These are phyloP conservation scores for Aspergillus biplanus DNA, from an alignment of 495 filamentous ascomycete species.

Conservation along the genomic window DNA sequence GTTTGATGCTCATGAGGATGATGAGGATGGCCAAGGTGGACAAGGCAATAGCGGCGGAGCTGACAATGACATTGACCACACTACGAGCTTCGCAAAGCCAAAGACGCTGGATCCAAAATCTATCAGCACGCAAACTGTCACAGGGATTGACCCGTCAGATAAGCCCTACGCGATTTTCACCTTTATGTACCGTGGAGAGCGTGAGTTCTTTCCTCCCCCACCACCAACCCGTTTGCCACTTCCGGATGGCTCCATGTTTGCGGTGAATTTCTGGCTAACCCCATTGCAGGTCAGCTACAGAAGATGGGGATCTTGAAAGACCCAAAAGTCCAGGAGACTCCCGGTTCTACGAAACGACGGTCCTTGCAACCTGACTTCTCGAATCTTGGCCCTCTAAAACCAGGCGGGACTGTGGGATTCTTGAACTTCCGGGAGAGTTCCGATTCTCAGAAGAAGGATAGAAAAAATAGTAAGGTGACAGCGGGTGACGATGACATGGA, in stretches of 20 bases:
- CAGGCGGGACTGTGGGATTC: constrained; percentile 85
- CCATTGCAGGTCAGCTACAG: constrained; percentile 73
- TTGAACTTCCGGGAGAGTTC: constrained; percentile 80
- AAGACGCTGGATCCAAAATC: constrained; percentile 96
- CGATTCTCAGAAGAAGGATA: constrained; percentile 51
- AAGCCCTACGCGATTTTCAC: constrained; percentile 97
- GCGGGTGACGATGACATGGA: constrained; percentile 68
- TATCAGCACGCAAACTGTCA: constrained; percentile 97
- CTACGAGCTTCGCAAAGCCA: constrained; percentile 97
- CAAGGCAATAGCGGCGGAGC: constrained; percentile 46
- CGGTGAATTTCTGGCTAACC: constrained; percentile 18
- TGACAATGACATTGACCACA: constrained; percentile 86
- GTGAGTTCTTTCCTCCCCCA: constrained; percentile 56
- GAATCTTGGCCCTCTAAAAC: constrained; percentile 80
- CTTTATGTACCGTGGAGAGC: constrained; percentile 95
- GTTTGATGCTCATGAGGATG: constrained; percentile 95
- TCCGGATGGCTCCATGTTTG: constrained; percentile 5
- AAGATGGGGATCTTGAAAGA: constrained; percentile 87
- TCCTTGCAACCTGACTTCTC: constrained; percentile 81
- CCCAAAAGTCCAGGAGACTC: constrained; percentile 59
- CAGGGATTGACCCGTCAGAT: constrained; percentile 94
- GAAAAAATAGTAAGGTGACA: constrained; percentile 54
- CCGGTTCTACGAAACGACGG: constrained; percentile 67
- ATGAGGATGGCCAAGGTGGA: constrained; percentile 63
- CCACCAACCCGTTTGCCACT: neutral